phyloP scores from a whole-genome alignment of 2,329 filamentous ascomycete species.

The Aspergillus udagawae region DNA sequence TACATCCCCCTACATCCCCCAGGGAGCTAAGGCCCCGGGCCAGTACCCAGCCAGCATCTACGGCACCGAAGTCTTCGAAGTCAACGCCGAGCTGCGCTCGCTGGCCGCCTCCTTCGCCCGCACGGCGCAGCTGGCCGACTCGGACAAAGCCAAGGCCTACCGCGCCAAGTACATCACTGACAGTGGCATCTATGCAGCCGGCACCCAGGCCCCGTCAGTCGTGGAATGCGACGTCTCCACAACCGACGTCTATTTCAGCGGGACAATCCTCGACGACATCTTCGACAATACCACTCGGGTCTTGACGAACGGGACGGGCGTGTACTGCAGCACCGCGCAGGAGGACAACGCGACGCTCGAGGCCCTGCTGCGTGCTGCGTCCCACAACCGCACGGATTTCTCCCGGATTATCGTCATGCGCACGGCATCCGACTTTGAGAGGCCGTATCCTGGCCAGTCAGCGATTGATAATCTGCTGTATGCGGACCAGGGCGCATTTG shows the following conservation, averaged over 20 bases:
- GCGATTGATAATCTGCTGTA: slow-evolving; percentile 59
- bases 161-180: slow-evolving; percentile 48
- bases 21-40: slow-evolving; percentile 53
- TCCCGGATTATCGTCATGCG: slow-evolving; percentile 64
- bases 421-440: slow-evolving; percentile 67
- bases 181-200: slow-evolving; percentile 37
- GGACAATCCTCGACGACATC: slow-evolving; percentile 55
- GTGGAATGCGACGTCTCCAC: slow-evolving; percentile 65
- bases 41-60: slow-evolving; percentile 59
- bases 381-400: slow-evolving; percentile 60
- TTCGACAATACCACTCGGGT: slow-evolving; percentile 63
- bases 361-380: slow-evolving; percentile 58
- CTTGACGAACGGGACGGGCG: slow-evolving; percentile 64
- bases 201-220: slow-evolving; percentile 50
- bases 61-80: slow-evolving; percentile 67
- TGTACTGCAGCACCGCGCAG: slow-evolving; percentile 68
- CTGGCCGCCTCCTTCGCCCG: slow-evolving; percentile 50
- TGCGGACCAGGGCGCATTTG: slow-evolving; percentile 60
- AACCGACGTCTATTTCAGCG: slow-evolving; percentile 69
- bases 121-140: slow-evolving; percentile 52
- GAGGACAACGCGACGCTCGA: slow-evolving; percentile 69
- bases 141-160: slow-evolving; percentile 48
- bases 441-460: slow-evolving; percentile 56
- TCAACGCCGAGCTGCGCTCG: slow-evolving; percentile 57
- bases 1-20: slow-evolving; percentile 65